phyloP scores from a whole-genome alignment of 2,329 filamentous ascomycete species.

The Emergomyces pasteurianus region DNA sequence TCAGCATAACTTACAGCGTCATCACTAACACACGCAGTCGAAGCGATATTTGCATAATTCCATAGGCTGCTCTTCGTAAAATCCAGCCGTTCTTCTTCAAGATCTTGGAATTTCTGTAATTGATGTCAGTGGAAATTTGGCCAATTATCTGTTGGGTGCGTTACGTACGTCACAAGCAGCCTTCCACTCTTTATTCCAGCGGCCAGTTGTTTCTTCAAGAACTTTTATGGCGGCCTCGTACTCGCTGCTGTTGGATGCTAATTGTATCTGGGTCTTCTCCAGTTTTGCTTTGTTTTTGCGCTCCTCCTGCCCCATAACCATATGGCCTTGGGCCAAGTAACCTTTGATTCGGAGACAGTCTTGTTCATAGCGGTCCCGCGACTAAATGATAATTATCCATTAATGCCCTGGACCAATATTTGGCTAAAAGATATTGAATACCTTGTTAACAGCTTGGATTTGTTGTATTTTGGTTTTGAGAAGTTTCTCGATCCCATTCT shows the following conservation, averaged over 20 bases:
- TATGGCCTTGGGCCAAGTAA: slow-evolving; percentile 94
- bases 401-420: background rate
- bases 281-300: slow-evolving; percentile 97
- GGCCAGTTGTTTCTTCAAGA: slow-evolving; percentile 83
- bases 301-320: slow-evolving; percentile 99
- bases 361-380: slow-evolving; percentile 89
- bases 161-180: slow-evolving; percentile 63
- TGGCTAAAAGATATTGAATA: slow-evolving; percentile 25
- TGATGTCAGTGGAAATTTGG: slow-evolving; percentile 13
- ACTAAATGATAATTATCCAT: slow-evolving; percentile 35
- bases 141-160: background rate
- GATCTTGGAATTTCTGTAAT: slow-evolving; percentile 82
- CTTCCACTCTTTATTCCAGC: slow-evolving; percentile 99
- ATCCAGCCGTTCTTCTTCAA: slow-evolving; percentile 92
- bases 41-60: slow-evolving; percentile 95
- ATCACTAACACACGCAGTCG: slow-evolving; percentile 94
- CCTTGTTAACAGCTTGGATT: slow-evolving; percentile 83
- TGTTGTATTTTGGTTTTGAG: slow-evolving; percentile 89
- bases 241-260: slow-evolving; percentile 80
- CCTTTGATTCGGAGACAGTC: slow-evolving; percentile 98
- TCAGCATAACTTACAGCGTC: slow-evolving; percentile 49
- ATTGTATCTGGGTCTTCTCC: slow-evolving; percentile 94
- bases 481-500: slow-evolving; percentile 85
- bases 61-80: slow-evolving; percentile 96
- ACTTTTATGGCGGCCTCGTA: slow-evolving; percentile 90